phyloP scores from a whole-genome alignment of 164 flowering plant genomes.

The Macadamia tetraphylla region DNA sequence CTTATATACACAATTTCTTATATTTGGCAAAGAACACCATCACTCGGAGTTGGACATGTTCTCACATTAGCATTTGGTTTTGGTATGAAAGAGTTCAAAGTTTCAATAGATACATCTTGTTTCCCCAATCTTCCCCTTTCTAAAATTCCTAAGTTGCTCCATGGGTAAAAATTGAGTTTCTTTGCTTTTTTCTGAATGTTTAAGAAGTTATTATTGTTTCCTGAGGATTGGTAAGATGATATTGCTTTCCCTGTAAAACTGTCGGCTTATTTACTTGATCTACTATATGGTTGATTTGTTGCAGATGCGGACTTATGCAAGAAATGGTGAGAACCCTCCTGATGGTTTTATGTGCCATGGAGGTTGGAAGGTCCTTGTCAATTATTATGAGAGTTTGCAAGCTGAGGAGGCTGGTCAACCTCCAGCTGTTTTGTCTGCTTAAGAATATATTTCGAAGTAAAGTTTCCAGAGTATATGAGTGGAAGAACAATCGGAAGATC shows the following conservation, averaged over 20 bases:
- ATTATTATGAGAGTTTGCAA: slow-evolving; percentile 44
- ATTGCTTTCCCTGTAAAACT: background rate
- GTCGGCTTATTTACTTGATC: background rate
- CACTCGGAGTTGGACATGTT: too few relatives aligned
- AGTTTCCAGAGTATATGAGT: background rate
- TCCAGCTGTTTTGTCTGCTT: slow-evolving; percentile 1
- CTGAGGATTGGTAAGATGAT: background rate
- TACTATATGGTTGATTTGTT: background rate
- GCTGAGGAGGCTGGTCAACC: background rate
- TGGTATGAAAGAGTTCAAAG: too few relatives aligned
- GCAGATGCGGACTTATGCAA: slow-evolving; percentile 55
- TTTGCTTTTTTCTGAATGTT: background rate
- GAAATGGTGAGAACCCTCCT: slow-evolving; percentile 52
- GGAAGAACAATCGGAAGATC: background rate
- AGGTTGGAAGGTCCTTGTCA: slow-evolving; percentile 57
- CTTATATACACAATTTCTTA: too few relatives aligned
- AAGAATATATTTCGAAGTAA: background rate
- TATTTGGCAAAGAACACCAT: too few relatives aligned
- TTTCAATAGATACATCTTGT: too few relatives aligned
- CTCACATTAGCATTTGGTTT: too few relatives aligned
- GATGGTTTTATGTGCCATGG: slow-evolving; percentile 64
- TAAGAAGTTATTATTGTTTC: background rate
- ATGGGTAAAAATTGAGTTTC: too few relatives aligned
- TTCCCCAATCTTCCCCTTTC: too few relatives aligned
- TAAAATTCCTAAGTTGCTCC: too few relatives aligned